Evolutionary conservation across 495 filamentous ascomycete genomes (phyloP).

Genomic region (Podospora pseudoanserina): DNA sequence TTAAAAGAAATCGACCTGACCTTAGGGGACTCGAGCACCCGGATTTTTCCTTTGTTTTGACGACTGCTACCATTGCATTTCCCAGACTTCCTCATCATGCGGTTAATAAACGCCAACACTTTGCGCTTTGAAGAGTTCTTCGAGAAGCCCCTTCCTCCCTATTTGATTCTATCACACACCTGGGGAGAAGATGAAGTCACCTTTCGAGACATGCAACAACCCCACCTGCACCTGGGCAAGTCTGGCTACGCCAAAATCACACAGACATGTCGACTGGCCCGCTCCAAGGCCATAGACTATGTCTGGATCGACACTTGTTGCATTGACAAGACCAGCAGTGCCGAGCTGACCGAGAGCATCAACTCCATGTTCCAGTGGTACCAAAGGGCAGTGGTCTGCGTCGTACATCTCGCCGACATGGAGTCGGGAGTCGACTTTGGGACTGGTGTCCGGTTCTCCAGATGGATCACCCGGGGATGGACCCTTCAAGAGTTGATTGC

Average conservation of each 20-base stretch:
- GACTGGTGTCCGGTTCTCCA: background rate
- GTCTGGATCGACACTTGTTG: conserved; percentile 1
- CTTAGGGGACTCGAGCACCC: no score
- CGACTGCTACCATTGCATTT: background rate
- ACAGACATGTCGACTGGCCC: background rate
- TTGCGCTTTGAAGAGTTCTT: background rate
- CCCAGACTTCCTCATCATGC: background rate
- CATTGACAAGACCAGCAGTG: background rate
- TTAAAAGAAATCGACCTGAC: no score
- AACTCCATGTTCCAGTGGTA: conserved; percentile 31
- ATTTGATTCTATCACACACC: conserved; percentile 31
- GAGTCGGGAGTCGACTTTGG: background rate
- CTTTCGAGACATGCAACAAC: conserved; percentile 18
- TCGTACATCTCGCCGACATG: conserved; percentile 34
- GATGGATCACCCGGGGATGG: conserved; percentile 43
- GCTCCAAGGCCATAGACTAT: background rate
- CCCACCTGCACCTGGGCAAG: background rate
- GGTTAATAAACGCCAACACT: background rate
- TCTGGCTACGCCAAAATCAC: background rate
- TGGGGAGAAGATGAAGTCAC: conserved; percentile 32
- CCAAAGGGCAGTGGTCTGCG: conserved; percentile 28
- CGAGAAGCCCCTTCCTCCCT: conserved; percentile 3
- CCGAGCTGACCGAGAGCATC: conserved; percentile 18
- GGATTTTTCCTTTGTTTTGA: no score
- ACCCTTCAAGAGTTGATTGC: conserved; percentile 44